These are phyloP conservation scores for Pseudocercospora musae DNA, from an alignment of 2,329 filamentous ascomycete species.

Conservation along the genomic window DNA sequence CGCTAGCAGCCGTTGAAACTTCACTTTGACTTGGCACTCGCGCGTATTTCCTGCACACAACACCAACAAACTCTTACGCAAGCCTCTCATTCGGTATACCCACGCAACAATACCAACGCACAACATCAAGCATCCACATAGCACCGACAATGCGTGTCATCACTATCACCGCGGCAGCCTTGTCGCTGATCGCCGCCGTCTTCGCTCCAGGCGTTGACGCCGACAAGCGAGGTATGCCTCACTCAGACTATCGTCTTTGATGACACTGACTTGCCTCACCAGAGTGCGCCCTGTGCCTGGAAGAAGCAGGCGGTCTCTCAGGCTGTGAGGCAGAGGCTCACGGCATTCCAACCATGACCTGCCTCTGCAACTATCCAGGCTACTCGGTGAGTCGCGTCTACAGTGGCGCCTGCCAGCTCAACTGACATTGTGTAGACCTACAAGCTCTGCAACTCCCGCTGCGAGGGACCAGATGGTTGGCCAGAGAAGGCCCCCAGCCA, in stretches of 20 bases:
- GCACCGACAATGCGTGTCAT: neutral
- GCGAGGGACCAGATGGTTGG: neutral
- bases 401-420: neutral
- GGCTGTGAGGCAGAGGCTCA: neutral
- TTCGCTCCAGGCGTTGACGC: neutral
- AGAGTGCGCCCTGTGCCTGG: neutral
- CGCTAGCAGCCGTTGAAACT: neutral
- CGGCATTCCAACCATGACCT: neutral
- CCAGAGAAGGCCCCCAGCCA: neutral
- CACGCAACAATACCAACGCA: neutral
- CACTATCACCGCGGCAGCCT: neutral
- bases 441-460: neutral
- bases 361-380: constrained; percentile 1
- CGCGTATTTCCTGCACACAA: neutral
- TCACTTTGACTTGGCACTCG: neutral
- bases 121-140: neutral
- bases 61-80: neutral
- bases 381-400: neutral
- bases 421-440: neutral
- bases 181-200: neutral
- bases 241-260: neutral
- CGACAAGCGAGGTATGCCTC: neutral
- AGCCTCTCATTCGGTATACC: neutral
- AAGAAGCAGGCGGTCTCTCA: neutral
- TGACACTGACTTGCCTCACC: neutral